A percentile compares a stretch with the other conserved stretches of the same genome.
Conservation (phyloP, 495 filamentous ascomycete species). For the Penicillium diatomitis region DNA sequence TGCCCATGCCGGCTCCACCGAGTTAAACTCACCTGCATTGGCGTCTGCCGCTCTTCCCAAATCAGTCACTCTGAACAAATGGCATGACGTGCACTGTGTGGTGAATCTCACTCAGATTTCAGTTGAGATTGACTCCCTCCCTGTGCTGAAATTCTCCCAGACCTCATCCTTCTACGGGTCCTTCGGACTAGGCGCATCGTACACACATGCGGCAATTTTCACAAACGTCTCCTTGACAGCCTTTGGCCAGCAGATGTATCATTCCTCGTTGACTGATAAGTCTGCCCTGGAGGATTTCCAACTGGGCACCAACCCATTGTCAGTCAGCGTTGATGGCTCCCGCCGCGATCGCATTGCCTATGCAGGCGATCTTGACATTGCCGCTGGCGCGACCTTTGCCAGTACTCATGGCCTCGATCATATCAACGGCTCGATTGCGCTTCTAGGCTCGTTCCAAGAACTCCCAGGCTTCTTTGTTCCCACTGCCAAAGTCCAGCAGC, state of each 20-base stretch:
- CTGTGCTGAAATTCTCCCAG: conserved; percentile 10
- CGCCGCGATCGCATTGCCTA: conserved; percentile 15
- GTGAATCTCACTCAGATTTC: conserved; percentile 9
- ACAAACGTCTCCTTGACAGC: conserved; percentile 9
- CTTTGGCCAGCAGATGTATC: conserved; percentile 6
- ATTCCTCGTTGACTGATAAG: conserved; percentile 8
- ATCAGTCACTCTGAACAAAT: conserved; percentile 2
- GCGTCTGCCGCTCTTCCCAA: not conserved
- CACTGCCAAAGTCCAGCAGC: conserved; percentile 13
- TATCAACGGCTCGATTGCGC: conserved; percentile 10
- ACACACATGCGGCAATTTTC: conserved; percentile 8
- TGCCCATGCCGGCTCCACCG: conserved; percentile 7
- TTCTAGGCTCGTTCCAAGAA: conserved; percentile 13
- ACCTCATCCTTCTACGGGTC: conserved; percentile 9
- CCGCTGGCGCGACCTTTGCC: conserved; percentile 4
- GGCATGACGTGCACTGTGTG: conserved; percentile 8
- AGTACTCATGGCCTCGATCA: conserved; percentile 12
- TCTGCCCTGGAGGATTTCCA: conserved; percentile 9
- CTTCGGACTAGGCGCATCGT: conserved; percentile 13
- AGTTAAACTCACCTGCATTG: conserved; percentile 2
- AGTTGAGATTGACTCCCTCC: conserved; percentile 3
- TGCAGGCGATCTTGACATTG: conserved; percentile 12
- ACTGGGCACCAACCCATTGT: conserved; percentile 12
- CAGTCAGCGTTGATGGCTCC: conserved; percentile 13
- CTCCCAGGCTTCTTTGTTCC: conserved; percentile 13